Percentiles rank a stretch among this genome's conserved stretches.
phyloP scores from a whole-genome alignment of 352 stramenopile species.

The Globisporangium viniferum region DNA sequence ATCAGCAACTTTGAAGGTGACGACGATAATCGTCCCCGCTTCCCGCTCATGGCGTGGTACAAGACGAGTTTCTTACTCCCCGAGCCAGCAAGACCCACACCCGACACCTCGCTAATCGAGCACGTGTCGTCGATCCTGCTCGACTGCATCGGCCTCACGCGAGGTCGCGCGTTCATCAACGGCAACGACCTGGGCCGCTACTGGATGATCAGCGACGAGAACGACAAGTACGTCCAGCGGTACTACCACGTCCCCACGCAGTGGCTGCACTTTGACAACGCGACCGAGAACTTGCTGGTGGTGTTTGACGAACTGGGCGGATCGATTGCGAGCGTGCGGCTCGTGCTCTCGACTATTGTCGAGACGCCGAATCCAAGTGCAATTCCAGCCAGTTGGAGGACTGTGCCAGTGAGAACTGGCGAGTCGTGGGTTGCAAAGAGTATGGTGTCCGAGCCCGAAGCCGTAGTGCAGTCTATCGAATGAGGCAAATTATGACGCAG shows the following conservation, averaged over 20 bases:
- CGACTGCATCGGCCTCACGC: slow-evolving; percentile 54
- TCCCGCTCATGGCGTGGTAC: slow-evolving; percentile 51
- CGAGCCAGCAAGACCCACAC: slow-evolving; percentile 12
- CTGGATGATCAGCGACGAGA: slow-evolving; percentile 50
- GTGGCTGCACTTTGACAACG: slow-evolving; percentile 38
- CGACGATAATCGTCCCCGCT: slow-evolving; percentile 10
- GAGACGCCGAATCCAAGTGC: slow-evolving; percentile 3
- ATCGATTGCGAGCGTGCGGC: slow-evolving; percentile 33
- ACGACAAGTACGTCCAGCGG: slow-evolving; percentile 54
- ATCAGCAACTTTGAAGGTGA: background rate
- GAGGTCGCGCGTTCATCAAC: slow-evolving; percentile 60
- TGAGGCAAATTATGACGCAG: background rate
- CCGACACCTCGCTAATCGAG: slow-evolving; percentile 16
- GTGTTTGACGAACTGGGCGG: slow-evolving; percentile 67
- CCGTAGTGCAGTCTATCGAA: background rate
- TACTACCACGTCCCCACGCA: slow-evolving; percentile 64
- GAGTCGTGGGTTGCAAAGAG: background rate
- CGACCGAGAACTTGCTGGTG: slow-evolving; percentile 41
- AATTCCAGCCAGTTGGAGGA: background rate
- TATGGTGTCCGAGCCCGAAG: too few relatives aligned
- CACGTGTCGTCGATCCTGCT: slow-evolving; percentile 48
- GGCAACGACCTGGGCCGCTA: slow-evolving; percentile 65
- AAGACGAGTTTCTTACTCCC: slow-evolving; percentile 38
- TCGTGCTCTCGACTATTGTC: slow-evolving; percentile 57
- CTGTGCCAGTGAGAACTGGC: background rate